A percentile compares a stretch with the other conserved stretches of the same genome.
Evolutionary conservation across 2,329 filamentous ascomycete genomes (phyloP).

Genomic region (Mycocentrospora acerina): DNA sequence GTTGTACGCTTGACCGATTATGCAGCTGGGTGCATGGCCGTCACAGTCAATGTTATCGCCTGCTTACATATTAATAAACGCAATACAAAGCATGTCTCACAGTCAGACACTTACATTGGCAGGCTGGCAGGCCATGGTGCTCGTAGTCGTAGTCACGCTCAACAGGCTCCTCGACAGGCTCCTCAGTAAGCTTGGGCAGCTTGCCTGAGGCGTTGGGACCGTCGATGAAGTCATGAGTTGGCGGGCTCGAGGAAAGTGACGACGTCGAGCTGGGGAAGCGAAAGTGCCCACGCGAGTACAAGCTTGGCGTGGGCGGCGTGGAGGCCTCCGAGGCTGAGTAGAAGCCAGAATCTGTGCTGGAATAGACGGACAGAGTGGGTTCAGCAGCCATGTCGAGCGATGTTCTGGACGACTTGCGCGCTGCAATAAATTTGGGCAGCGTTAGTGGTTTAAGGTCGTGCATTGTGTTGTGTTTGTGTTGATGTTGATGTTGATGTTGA

Average conservation of each 20-base stretch:
- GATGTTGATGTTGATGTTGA: no score
- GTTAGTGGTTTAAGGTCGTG: constrained; percentile 44
- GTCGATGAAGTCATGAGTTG: constrained; percentile 54
- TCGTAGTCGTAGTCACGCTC: constrained; percentile 66
- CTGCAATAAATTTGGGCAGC: constrained; percentile 42
- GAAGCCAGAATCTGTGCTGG: constrained; percentile 40
- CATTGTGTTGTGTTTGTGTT: constrained; percentile 22
- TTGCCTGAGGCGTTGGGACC: constrained; percentile 63
- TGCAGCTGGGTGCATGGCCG: constrained; percentile 49
- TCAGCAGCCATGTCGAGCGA: constrained; percentile 37
- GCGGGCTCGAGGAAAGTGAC: constrained; percentile 64
- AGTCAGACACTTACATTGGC: constrained; percentile 66
- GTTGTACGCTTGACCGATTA: constrained; percentile 63
- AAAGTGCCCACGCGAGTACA: constrained; percentile 63
- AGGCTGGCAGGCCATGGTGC: constrained; percentile 53
- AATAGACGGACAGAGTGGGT: constrained; percentile 34
- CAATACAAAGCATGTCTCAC: constrained; percentile 4
- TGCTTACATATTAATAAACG: constrained; percentile 38
- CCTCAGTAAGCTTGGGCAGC: constrained; percentile 83
- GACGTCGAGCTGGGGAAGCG: constrained; percentile 75
- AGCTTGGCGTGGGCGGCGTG: constrained; percentile 71
- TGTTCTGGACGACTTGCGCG: constrained; percentile 38
- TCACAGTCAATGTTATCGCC: constrained; percentile 60
- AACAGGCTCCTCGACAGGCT: constrained; percentile 69
- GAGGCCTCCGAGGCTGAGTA: constrained; percentile 65